Conservation (phyloP, 305 asterid species). For the Ilex paraguariensis region DNA sequence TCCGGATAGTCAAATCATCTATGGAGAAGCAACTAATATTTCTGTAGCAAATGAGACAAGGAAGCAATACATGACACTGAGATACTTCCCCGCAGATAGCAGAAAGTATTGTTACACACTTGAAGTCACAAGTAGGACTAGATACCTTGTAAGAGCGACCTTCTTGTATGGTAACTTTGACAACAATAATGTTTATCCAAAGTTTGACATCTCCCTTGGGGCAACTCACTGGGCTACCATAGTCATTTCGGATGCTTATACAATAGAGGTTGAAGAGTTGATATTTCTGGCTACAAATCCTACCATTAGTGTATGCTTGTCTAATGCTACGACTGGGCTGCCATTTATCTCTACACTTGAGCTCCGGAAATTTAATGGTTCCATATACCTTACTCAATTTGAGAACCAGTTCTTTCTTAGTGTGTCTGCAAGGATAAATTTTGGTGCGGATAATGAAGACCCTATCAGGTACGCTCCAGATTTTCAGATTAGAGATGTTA, state of each 20-base stretch:
- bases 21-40: conserved; percentile 52
- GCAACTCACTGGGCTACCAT: conserved; percentile 92
- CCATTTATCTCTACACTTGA: conserved; percentile 97
- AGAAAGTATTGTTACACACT: conserved; percentile 86
- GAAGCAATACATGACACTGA: conserved; percentile 61
- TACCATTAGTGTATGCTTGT: conserved; percentile 72
- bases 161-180: conserved; percentile 91
- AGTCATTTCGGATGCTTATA: conserved; percentile 78
- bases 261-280: conserved; percentile 67
- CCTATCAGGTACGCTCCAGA: conserved; percentile 59
- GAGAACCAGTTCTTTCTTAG: conserved; percentile 82
- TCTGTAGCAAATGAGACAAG: conserved; percentile 62
- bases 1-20: conserved; percentile 54
- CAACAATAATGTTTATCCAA: conserved; percentile 75
- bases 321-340: conserved; percentile 94
- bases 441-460: conserved; percentile 75
- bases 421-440: conserved; percentile 88
- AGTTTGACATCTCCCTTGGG: conserved; percentile 88
- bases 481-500: neutral
- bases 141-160: conserved; percentile 83
- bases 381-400: conserved; percentile 49
- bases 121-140: conserved; percentile 61
- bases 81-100: conserved; percentile 83
- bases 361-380: conserved; percentile 90
- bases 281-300: conserved; percentile 87